Percentiles rank a stretch among this genome's conserved stretches.
These are phyloP conservation scores for Purpureocillium lavendulum DNA, from an alignment of 2,329 filamentous ascomycete genomes.

Conservation along the genomic window DNA sequence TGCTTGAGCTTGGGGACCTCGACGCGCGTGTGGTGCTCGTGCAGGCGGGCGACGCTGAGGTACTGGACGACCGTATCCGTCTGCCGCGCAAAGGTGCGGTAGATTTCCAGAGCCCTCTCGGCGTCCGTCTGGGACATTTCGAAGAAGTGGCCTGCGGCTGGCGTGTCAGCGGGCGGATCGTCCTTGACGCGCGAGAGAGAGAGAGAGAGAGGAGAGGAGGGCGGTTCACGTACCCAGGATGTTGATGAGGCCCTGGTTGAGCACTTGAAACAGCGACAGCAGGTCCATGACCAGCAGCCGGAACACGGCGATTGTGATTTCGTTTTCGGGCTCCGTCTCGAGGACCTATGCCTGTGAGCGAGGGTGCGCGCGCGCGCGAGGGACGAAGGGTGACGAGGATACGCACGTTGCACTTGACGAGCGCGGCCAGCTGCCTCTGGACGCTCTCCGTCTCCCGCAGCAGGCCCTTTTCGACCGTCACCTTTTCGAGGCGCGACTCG, in stretches of 20 bases:
- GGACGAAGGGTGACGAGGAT: neutral
- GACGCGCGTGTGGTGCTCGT: slow-evolving; percentile 83
- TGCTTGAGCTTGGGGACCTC: slow-evolving; percentile 97
- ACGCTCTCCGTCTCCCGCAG: slow-evolving; percentile 86
- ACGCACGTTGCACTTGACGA: slow-evolving; percentile 79
- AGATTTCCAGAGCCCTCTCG: slow-evolving; percentile 83
- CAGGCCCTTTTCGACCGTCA: slow-evolving; percentile 86
- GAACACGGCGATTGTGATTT: slow-evolving; percentile 93
- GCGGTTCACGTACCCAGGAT: slow-evolving; percentile 80
- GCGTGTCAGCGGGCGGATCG: slow-evolving; percentile 14
- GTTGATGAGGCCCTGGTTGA: slow-evolving; percentile 97
- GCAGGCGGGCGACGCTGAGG: slow-evolving; percentile 76
- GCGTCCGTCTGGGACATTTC: slow-evolving; percentile 95
- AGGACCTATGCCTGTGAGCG: slow-evolving; percentile 52
- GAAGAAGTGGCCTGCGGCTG: slow-evolving; percentile 75
- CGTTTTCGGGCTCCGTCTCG: slow-evolving; percentile 83
- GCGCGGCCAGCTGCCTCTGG: slow-evolving; percentile 75
- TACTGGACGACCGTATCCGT: slow-evolving; percentile 92
- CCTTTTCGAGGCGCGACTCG: slow-evolving; percentile 73
- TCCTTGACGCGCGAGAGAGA: slow-evolving; percentile 6
- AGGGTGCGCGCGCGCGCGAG: neutral
- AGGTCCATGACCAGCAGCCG: slow-evolving; percentile 85
- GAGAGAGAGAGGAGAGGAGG: too few species aligned
- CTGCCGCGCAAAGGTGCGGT: slow-evolving; percentile 83
- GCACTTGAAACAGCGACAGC: slow-evolving; percentile 81